phyloP scores from a whole-genome alignment of 192 early-diverging fungal genomes.

The Rhizophagus prolifer region DNA sequence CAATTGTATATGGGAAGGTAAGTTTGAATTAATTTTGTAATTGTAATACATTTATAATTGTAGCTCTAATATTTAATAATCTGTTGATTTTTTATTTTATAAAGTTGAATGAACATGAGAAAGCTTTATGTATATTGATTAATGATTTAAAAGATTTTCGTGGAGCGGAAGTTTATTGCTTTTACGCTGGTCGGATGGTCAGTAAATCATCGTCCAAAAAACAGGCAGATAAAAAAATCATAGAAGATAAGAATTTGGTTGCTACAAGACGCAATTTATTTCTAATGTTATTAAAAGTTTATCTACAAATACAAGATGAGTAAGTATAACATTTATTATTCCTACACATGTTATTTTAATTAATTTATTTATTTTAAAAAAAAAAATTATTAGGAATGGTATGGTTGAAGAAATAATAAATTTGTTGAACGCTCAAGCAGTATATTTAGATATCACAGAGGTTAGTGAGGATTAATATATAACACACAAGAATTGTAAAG shows the following conservation, averaged over 20 bases:
- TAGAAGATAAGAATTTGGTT: conserved; percentile 20
- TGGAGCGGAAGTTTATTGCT: conserved; percentile 55
- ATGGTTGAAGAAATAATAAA: conserved; percentile 38
- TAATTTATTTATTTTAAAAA: neutral
- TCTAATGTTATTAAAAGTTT: conserved; percentile 50
- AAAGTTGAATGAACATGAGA: conserved; percentile 46
- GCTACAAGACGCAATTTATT: conserved; percentile 39
- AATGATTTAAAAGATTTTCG: conserved; percentile 50
- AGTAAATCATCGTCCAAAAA: conserved; percentile 28
- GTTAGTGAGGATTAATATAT: conserved; percentile 33
- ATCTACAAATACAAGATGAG: conserved; percentile 44
- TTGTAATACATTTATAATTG: neutral
- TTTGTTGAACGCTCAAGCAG: conserved; percentile 53
- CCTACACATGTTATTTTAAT: neutral
- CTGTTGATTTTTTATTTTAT: neutral
- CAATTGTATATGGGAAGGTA: conserved; percentile 53
- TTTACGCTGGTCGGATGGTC: conserved; percentile 46
- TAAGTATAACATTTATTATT: conserved; percentile 32
- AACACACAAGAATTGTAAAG: neutral
- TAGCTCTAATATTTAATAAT: too few species aligned
- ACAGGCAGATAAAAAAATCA: conserved; percentile 11
- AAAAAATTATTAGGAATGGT: conserved; percentile 23
- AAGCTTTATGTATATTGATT: conserved; percentile 47
- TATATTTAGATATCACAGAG: conserved; percentile 52
- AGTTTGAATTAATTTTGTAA: neutral